phyloP scores from a whole-genome alignment of 108 stramenopile species.

The Pseudonitzschia pungens region DNA sequence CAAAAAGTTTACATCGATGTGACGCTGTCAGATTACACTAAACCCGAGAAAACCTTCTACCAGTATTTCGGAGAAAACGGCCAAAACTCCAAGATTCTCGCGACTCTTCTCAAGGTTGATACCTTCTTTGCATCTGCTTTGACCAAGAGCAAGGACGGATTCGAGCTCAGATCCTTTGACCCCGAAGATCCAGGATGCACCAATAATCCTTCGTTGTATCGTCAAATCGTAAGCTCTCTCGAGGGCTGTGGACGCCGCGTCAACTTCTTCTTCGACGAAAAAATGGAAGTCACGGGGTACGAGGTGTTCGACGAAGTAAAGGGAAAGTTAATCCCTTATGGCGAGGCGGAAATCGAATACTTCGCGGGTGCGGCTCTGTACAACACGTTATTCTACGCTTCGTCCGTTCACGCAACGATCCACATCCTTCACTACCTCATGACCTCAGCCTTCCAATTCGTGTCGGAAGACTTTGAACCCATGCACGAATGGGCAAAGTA shows the following conservation, averaged over 20 bases:
- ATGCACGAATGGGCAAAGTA: conserved; percentile 8
- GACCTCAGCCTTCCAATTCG: background rate
- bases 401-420: conserved; percentile 12
- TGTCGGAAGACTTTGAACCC: background rate
- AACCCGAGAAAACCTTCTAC: background rate
- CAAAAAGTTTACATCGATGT: too few species aligned
- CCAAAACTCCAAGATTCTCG: background rate
- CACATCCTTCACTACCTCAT: conserved; percentile 15
- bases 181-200: conserved; percentile 6
- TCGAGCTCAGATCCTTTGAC: conserved; percentile 14
- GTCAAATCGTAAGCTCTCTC: conserved; percentile 1
- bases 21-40: too few species aligned
- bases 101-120: conserved; percentile 7
- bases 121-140: conserved; percentile 22
- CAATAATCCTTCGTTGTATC: conserved; percentile 5
- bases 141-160: conserved; percentile 8
- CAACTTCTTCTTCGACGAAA: conserved; percentile 2
- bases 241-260: background rate
- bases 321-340: background rate
- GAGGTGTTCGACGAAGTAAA: conserved; percentile 3
- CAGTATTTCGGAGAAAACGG: background rate
- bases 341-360: background rate
- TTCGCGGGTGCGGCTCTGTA: conserved; percentile 15
- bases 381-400: conserved; percentile 6
- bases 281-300: conserved; percentile 9